Conservation (phyloP, 305 asterid genomes). For the Coffea humblotiana region DNA sequence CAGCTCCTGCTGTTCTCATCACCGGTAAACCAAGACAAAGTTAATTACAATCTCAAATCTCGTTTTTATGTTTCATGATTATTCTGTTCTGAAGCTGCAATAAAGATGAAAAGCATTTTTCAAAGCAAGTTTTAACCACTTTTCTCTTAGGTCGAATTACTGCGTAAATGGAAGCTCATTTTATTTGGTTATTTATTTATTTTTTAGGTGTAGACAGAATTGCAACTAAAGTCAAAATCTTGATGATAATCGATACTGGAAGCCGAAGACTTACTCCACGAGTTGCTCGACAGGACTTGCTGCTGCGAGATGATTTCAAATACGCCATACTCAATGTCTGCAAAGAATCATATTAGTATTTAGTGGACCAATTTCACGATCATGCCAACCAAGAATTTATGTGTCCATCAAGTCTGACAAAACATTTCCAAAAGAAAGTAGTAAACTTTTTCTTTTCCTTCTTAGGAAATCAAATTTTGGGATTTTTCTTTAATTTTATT, state of each 20-base stretch:
- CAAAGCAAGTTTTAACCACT: background rate
- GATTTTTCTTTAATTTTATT: background rate
- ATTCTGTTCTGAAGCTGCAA: background rate
- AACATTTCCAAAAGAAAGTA: background rate
- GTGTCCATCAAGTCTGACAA: background rate
- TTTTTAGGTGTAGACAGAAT: background rate
- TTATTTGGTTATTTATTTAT: background rate
- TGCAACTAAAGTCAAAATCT: background rate
- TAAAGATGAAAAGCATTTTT: background rate
- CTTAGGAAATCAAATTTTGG: background rate
- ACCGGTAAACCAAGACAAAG: background rate
- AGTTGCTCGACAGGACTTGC: slow-evolving; percentile 13
- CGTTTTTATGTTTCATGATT: background rate
- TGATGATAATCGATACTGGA: background rate
- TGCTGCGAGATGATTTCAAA: slow-evolving; percentile 21
- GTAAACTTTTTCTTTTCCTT: background rate
- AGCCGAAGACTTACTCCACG: slow-evolving; percentile 14
- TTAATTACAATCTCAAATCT: background rate
- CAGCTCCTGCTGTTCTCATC: slow-evolving; percentile 17
- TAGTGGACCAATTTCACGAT: background rate
- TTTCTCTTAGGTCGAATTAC: background rate
- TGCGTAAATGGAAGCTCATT: background rate
- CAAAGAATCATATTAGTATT: background rate
- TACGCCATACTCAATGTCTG: slow-evolving; percentile 32
- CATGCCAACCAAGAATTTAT: slow-evolving; percentile 1